Base-by-base conservation (phyloP, 2,329 filamentous ascomycete species). In the Gliomastix tumulicola region DNA sequence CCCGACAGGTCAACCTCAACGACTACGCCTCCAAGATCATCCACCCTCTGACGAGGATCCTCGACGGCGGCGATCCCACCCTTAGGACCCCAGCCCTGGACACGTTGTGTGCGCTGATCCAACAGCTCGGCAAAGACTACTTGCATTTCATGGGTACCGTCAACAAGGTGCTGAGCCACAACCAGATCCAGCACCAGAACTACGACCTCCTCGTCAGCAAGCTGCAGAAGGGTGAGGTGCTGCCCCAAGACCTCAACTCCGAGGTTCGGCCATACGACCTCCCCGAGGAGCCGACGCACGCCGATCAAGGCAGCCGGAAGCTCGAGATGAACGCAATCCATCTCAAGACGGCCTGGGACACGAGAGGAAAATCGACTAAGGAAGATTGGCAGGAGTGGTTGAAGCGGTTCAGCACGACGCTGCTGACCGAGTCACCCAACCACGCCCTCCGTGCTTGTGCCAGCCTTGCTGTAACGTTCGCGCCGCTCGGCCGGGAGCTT, bases 341-440 rank as follows among this genome's bases (percentile, higher is more conserved):
- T 66, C 69, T 99, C 17, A 96, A 97, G 61, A 84, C 84, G 44
- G 92, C 94, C 1, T 99, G 92, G 92, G 92, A 97, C 49, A 92
- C 94, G 0, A 88, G 84, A 41, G 88, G 94, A 42, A 96, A 96
- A 55, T 96, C 90, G 0, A 99, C 92, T 9, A 88, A 89, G 50
- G 92, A 99, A 55, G 92, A 99, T 61, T 99, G 92, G 92, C 87
- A 95, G 51, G 92, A 99, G 59, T 99, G 92, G 92, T 88, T 98
- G 62, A 80, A 94, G 42, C 78, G 90, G 20, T 95, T 98, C 63
- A 97, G 90, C 54, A 90, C 95, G 22, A 94, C 95, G 38, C 71
- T 98, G 7, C 72, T 99, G 31, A 87, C 89, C 43, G 94, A 98
- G 56, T 97, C 89, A 3, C 94, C 92, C 4, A 95, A 96, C 46